Conservation (phyloP, 106 monocot genomes). For the Acanthochlamys bracteata region DNA sequence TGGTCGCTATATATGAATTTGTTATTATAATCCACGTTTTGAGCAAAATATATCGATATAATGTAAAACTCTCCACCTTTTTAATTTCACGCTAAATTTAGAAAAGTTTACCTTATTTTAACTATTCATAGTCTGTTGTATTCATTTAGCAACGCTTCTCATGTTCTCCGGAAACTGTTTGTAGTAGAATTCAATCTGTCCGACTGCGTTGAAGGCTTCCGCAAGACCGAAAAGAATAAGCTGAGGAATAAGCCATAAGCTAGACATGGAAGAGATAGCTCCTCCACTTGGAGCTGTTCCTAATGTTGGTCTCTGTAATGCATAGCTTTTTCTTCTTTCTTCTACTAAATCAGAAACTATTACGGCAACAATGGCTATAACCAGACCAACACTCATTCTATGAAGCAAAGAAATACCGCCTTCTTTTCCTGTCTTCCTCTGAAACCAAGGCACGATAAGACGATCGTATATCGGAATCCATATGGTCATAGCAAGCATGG, state of each 20-base stretch:
- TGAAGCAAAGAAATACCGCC: constrained; percentile 38
- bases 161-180: constrained; percentile 24
- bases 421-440: constrained; percentile 21
- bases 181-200: constrained; percentile 26
- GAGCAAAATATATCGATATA: too few relatives aligned
- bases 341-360: constrained; percentile 31
- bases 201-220: constrained; percentile 21
- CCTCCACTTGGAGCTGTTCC: too few relatives aligned
- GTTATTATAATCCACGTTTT: too few relatives aligned
- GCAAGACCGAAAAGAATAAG: constrained; percentile 12
- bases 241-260: constrained; percentile 16
- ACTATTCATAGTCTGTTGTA: too few relatives aligned
- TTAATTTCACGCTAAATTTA: too few relatives aligned
- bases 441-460: constrained; percentile 27
- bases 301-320: too few relatives aligned
- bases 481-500: constrained; percentile 39
- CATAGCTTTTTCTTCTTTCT: constrained; percentile 13
- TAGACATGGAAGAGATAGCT: constrained; percentile 3
- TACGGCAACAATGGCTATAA: constrained; percentile 28
- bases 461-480: constrained; percentile 59
- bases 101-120: too few relatives aligned
- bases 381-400: constrained; percentile 43
- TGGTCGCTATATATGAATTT: too few relatives aligned
- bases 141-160: constrained; percentile 19
- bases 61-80: too few relatives aligned